Percentiles rank a stretch among this genome's conserved stretches.
Conservation (phyloP, 495 filamentous ascomycete genomes). For the Pyronema omphalodes region DNA sequence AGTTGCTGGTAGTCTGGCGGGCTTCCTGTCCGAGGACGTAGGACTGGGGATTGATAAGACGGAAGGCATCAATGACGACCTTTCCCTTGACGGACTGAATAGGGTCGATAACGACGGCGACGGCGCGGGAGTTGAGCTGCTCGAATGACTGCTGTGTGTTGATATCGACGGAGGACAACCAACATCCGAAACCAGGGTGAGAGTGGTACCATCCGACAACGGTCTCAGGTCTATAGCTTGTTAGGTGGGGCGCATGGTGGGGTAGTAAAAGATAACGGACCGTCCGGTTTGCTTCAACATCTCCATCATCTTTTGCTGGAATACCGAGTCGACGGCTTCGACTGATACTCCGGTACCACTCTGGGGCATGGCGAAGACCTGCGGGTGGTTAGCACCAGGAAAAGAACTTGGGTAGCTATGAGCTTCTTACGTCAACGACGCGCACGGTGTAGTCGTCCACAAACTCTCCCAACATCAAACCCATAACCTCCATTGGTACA, state of each 20-base stretch:
- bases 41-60: conserved; percentile 95
- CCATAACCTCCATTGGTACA: conserved; percentile 99
- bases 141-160: conserved; percentile 99
- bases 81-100: conserved; percentile 99
- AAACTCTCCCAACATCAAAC: conserved; percentile 94
- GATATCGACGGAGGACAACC: conserved; percentile 97
- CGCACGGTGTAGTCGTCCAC: conserved; percentile 98
- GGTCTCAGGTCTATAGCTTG: conserved; percentile 54
- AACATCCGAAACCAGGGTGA: conserved; percentile 96
- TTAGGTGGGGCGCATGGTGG: not conserved
- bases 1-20: conserved; percentile 92
- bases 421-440: conserved; percentile 59
- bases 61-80: conserved; percentile 98
- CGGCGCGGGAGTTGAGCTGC: conserved; percentile 84
- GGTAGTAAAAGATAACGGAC: conserved; percentile 33
- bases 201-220: conserved; percentile 99
- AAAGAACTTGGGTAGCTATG: not conserved
- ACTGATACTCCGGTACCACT: conserved; percentile 96
- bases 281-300: conserved; percentile 93
- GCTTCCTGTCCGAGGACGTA: conserved; percentile 96
- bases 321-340: conserved; percentile 89
- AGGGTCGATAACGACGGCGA: conserved; percentile 93
- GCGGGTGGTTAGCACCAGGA: not conserved
- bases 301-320: conserved; percentile 99
- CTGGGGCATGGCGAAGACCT: conserved; percentile 89